These are phyloP conservation scores for Stentor roeselii DNA, from an alignment of 73 alveolate species.

Conservation along the genomic window DNA sequence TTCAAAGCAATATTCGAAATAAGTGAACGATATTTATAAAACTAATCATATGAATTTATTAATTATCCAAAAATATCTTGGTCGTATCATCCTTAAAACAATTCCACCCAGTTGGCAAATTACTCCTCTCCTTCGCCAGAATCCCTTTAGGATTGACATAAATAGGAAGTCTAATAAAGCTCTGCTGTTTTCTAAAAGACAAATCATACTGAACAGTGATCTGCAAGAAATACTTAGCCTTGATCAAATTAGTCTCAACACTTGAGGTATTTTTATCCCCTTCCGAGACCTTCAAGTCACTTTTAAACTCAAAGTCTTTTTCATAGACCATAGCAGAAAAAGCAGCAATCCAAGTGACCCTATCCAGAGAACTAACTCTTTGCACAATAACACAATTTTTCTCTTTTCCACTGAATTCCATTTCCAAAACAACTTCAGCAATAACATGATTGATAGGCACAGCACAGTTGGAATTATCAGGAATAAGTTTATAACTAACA, in stretches of 20 bases:
- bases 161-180: not conserved
- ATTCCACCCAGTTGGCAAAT: not conserved
- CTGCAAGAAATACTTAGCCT: not conserved
- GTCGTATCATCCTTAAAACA: not conserved
- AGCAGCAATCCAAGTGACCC: constrained; percentile 2
- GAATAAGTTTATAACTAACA: not conserved
- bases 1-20: too few relatives aligned
- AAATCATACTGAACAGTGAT: not conserved
- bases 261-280: not conserved
- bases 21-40: too few relatives aligned
- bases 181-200: not conserved
- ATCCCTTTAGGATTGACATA: not conserved
- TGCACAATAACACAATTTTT: not conserved
- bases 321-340: not conserved
- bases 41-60: too few relatives aligned
- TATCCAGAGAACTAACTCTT: too few relatives aligned
- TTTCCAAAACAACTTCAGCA: not conserved
- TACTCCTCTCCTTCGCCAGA: not conserved
- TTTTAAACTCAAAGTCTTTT: not conserved
- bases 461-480: not conserved
- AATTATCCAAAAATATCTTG: too few relatives aligned
- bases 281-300: not conserved
- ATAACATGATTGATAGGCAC: not conserved
- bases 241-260: not conserved
- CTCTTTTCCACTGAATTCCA: not conserved